phyloP scores from a whole-genome alignment of 148 eudicot species.

The Chenopodium berlandieri region DNA sequence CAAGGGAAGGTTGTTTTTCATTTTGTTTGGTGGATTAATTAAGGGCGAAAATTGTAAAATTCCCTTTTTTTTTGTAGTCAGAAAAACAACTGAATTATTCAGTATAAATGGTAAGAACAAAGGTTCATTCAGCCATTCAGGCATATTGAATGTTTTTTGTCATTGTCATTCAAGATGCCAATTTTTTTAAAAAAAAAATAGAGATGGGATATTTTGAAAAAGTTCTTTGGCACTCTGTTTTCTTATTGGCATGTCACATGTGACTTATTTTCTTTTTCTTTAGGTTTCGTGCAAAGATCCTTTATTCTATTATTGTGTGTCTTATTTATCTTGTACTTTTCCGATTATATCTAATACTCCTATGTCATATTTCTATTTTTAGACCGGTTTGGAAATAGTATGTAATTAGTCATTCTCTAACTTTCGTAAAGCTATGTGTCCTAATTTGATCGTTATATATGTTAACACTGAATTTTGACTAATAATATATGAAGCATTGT shows the following conservation, averaged over 20 bases:
- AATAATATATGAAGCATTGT: too few species aligned
- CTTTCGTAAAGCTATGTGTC: too few species aligned
- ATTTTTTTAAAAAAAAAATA: neutral
- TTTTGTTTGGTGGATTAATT: conserved; percentile 18
- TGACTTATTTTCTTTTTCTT: conserved; percentile 32
- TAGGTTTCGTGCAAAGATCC: neutral
- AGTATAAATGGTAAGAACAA: conserved; percentile 27
- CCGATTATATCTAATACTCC: too few species aligned
- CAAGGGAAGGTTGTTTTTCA: neutral
- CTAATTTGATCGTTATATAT: too few species aligned
- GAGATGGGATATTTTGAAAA: conserved; percentile 8
- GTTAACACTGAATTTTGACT: too few species aligned
- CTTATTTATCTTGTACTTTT: too few species aligned
- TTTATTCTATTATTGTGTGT: neutral
- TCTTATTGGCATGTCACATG: conserved; percentile 42
- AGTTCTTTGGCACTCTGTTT: conserved; percentile 10
- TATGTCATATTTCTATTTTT: too few species aligned
- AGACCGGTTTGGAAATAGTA: too few species aligned
- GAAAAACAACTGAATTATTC: conserved; percentile 29
- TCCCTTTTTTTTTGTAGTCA: conserved; percentile 17
- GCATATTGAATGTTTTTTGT: conserved; percentile 20
- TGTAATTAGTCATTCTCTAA: too few species aligned
- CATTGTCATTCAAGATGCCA: conserved; percentile 24
- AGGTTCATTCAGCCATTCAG: conserved; percentile 10
- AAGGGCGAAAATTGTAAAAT: conserved; percentile 17